phyloP scores from a whole-genome alignment of 2,329 filamentous ascomycete genomes.

The Claviceps monticola region DNA sequence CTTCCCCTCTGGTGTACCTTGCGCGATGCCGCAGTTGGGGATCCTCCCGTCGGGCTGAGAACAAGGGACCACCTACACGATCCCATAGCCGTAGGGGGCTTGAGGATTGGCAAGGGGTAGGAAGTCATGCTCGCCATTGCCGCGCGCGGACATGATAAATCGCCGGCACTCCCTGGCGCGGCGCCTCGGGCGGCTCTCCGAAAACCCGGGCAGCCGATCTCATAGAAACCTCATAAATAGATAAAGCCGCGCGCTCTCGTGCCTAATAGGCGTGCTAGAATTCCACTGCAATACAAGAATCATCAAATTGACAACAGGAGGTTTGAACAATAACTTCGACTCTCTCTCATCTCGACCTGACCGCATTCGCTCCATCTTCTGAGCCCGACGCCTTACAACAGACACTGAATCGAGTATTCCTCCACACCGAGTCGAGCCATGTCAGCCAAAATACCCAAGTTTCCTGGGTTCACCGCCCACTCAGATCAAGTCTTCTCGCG shows the following conservation, averaged over 20 bases:
- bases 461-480: slow-evolving; percentile 32
- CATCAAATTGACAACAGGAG: too few relatives aligned
- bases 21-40: background rate
- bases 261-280: too few relatives aligned
- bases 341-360: too few relatives aligned
- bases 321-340: too few relatives aligned
- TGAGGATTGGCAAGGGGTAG: background rate
- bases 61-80: background rate
- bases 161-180: background rate
- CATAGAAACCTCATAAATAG: background rate
- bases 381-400: background rate
- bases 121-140: background rate
- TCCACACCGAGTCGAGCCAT: background rate
- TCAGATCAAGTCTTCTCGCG: slow-evolving; percentile 34
- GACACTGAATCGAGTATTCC: too few relatives aligned
- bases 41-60: background rate
- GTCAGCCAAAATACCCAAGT: slow-evolving; percentile 10
- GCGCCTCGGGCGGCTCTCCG: background rate
- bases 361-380: background rate
- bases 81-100: background rate
- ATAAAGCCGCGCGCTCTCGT: background rate
- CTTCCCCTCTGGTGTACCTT: background rate
- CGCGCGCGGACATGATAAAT: background rate
- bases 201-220: background rate
- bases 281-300: too few relatives aligned